Conservation (phyloP, 305 asterid genomes). For the Fraxinus platypoda region DNA sequence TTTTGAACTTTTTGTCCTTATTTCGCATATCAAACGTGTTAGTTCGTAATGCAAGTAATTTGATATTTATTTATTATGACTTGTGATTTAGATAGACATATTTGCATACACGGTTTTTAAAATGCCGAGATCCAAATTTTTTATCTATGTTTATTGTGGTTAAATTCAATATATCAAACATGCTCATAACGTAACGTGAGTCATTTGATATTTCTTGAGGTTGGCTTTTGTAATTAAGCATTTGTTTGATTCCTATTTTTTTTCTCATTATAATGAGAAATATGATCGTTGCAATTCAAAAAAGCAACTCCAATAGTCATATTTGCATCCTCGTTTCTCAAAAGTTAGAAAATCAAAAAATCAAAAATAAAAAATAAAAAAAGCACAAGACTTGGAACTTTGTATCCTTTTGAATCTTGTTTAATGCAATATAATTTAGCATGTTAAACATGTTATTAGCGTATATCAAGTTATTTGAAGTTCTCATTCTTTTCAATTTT, state of each 20-base stretch:
- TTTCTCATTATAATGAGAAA: too few relatives aligned
- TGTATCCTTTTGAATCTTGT: background rate
- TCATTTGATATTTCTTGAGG: background rate
- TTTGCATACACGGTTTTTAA: background rate
- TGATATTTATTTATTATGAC: background rate
- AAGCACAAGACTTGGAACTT: background rate
- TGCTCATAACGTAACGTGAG: background rate
- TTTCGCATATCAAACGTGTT: background rate
- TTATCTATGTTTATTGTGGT: background rate
- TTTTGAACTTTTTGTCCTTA: background rate
- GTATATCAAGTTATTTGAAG: background rate
- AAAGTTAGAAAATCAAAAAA: too few relatives aligned
- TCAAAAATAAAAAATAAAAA: too few relatives aligned
- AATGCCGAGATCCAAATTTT: background rate
- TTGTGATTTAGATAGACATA: background rate
- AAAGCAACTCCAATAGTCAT: too few relatives aligned
- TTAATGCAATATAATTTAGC: background rate
- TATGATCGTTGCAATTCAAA: too few relatives aligned
- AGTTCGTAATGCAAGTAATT: background rate
- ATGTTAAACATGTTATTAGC: background rate
- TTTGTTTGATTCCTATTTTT: too few relatives aligned
- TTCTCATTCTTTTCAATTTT: background rate
- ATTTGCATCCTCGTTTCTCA: background rate
- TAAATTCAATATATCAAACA: too few relatives aligned
- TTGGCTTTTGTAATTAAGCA: background rate